Evolutionary conservation across 331 rosid species (phyloP), one percentile per base, ranked within the genome.

Genomic region (Rhamnella rubrinervis): DNA sequence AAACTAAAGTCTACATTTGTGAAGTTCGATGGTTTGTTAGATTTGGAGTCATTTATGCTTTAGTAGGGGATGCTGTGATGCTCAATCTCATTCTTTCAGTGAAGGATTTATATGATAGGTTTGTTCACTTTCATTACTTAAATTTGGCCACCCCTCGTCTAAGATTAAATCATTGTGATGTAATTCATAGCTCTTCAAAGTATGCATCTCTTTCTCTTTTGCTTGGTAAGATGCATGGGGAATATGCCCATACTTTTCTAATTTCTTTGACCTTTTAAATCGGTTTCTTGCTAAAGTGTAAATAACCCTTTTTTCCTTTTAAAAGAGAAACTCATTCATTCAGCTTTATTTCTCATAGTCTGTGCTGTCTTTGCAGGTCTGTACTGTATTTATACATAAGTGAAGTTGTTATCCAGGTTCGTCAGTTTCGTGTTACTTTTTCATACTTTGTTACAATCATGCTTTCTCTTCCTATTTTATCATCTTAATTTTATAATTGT

Each of bases 21-120:
- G 97, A 95, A 75, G 70, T 85, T 59, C 92, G 99, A 68, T 95
- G 99, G 99, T 83, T 87, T 77, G 78, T 91, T 65, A 73, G 99
- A 75, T 95, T 91, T 78, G 95, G 92, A 26, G 82, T 95, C 68
- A 62, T 91, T 41, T 95, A 89, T 80, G 57, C 86, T 63, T 58
- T 86, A 61, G 89, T 95, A 35, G 99, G 96, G 57, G 96, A 86
- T 75, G 81, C 87, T 23, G 97, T 83, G 55, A 65, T 91, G 99
- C 65, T 91, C 80, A 91, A 83, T 83, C 86, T 87, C 71, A 71
- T 95, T 71, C 76, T 95, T 70, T 79, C 93, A 2, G 72, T 77
- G 68, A 84, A 75, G 86, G 81, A 89, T 41, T 81, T 89, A 13
- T 89, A 86, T 50, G 71, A 67, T 80, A 86, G 99, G 99, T 95